Evolutionary conservation across 176 grass and related monocot genomes (phyloP).

Genomic region (Lolium multiflorum): DNA sequence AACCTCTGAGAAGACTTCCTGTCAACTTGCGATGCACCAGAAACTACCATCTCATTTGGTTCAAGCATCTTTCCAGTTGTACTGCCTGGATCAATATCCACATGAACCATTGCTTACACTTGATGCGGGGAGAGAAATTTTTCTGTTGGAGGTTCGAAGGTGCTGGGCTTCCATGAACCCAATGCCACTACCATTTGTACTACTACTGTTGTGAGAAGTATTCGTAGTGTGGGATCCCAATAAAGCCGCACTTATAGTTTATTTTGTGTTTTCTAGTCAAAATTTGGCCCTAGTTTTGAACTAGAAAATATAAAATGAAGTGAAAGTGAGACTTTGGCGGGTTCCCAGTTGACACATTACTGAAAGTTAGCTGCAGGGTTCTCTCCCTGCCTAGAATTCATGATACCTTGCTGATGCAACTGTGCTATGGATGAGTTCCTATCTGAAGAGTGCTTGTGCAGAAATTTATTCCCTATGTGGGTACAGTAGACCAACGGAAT

Average conservation of each 20-base stretch:
- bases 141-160: conserved; percentile 63
- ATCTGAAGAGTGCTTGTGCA: conserved; percentile 55
- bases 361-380: conserved; percentile 50
- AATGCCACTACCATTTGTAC: conserved; percentile 45
- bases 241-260: no score
- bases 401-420: conserved; percentile 61
- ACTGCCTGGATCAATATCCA: conserved; percentile 64
- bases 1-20: conserved; percentile 62
- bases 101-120: conserved; percentile 71
- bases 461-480: conserved; percentile 51
- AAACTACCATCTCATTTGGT: conserved; percentile 53
- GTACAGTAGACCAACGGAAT: conserved; percentile 43
- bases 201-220: conserved; percentile 49
- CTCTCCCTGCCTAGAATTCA: conserved; percentile 53
- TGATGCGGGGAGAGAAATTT: conserved; percentile 81
- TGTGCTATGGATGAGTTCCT: conserved; percentile 61
- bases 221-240: no score
- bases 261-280: no score
- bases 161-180: conserved; percentile 64
- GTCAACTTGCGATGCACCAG: conserved; percentile 61
- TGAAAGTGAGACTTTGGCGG: no score
- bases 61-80: conserved; percentile 60
- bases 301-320: no score
- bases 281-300: no score
- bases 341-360: no score